Percentiles rank a stretch among this genome's conserved stretches.
phyloP scores from a whole-genome alignment of 805 yeast species.

The Cyberlindnera maritima region DNA sequence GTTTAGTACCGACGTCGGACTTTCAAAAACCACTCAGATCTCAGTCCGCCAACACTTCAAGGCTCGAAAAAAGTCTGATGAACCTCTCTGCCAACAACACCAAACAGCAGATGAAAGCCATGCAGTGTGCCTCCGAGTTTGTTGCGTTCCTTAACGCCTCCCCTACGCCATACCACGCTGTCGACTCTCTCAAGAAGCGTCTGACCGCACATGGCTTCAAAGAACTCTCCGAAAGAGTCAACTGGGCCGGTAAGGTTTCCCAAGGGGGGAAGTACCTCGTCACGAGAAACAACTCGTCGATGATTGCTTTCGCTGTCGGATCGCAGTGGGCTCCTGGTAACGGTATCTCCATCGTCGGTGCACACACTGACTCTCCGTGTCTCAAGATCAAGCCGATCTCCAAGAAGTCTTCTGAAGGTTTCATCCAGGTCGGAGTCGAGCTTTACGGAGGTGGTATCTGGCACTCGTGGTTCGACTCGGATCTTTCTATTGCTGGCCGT shows the following conservation, averaged over 20 bases:
- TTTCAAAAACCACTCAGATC: too few relatives aligned
- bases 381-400: constrained; percentile 87
- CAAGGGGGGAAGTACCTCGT: constrained; percentile 73
- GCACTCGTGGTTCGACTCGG: constrained; percentile 97
- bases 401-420: constrained; percentile 67
- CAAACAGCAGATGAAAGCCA: background rate
- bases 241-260: constrained; percentile 59
- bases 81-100: constrained; percentile 6
- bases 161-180: constrained; percentile 95
- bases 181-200: constrained; percentile 55
- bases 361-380: constrained; percentile 94
- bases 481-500: constrained; percentile 87
- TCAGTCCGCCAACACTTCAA: too few relatives aligned
- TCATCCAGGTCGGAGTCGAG: constrained; percentile 88
- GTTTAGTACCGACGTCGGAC: too few relatives aligned
- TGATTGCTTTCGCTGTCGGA: constrained; percentile 86
- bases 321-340: constrained; percentile 68
- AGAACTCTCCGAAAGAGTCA: constrained; percentile 67
- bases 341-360: constrained; percentile 87
- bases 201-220: constrained; percentile 63
- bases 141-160: constrained; percentile 76
- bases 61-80: background rate
- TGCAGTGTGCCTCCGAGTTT: constrained; percentile 46
- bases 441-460: constrained; percentile 95
- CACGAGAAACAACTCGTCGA: constrained; percentile 85